Conservation (phyloP, 768 basidiomycete genomes). For the Trametes cubensis region DNA sequence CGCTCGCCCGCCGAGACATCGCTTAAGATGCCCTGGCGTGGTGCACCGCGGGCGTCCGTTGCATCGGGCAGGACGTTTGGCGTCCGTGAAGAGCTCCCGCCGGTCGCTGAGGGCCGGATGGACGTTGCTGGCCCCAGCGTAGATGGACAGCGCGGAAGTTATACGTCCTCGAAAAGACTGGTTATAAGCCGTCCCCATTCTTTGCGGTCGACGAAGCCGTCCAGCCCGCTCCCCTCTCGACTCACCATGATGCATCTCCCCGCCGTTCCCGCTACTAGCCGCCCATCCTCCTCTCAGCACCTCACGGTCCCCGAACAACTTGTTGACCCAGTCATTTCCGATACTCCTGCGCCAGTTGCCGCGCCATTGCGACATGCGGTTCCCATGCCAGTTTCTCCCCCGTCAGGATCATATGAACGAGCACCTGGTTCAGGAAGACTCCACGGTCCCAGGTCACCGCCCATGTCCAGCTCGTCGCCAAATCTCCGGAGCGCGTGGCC, state of each 20-base stretch:
- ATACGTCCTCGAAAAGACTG: slow-evolving; percentile 10
- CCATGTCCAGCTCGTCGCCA: slow-evolving; percentile 10
- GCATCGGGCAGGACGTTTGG: slow-evolving; percentile 20
- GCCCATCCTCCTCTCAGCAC: slow-evolving; percentile 15
- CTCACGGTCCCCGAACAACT: slow-evolving; percentile 10
- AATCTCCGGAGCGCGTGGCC: slow-evolving; percentile 17
- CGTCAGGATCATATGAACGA: slow-evolving; percentile 4
- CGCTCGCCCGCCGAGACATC: slow-evolving; percentile 14
- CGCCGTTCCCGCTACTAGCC: background rate
- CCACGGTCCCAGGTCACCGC: slow-evolving; percentile 19
- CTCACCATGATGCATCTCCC: slow-evolving; percentile 5
- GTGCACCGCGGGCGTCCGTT: slow-evolving; percentile 16
- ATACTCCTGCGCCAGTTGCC: background rate
- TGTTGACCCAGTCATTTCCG: background rate
- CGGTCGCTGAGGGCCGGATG: slow-evolving; percentile 15
- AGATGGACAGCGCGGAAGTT: background rate
- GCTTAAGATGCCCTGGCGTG: slow-evolving; percentile 7
- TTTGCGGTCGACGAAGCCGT: slow-evolving; percentile 5
- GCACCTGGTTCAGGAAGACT: slow-evolving; percentile 18
- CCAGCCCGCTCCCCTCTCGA: slow-evolving; percentile 1
- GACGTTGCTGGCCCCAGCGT: background rate
- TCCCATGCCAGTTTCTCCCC: slow-evolving; percentile 1
- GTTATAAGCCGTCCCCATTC: slow-evolving; percentile 22
- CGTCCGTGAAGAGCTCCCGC: slow-evolving; percentile 18
- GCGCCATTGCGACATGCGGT: slow-evolving; percentile 1